phyloP scores from a whole-genome alignment of 2,329 filamentous ascomycete genomes.

The Xylariales sp. region DNA sequence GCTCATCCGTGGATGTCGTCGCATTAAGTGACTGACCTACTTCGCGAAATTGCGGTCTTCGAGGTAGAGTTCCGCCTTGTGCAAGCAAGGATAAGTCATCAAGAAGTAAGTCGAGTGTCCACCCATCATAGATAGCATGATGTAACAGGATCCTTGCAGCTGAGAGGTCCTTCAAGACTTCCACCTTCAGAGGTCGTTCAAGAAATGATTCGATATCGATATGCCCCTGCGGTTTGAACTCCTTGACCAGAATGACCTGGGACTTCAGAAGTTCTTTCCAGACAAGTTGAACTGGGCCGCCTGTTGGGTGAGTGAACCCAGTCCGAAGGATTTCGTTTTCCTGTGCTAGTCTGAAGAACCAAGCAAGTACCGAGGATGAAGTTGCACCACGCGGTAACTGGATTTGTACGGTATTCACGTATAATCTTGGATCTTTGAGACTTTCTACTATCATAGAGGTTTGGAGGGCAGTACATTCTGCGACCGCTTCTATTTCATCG shows the following conservation, averaged over 20 bases:
- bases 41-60: slow-evolving; percentile 55
- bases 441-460: slow-evolving; percentile 78
- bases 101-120: slow-evolving; percentile 75
- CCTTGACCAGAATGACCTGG: slow-evolving; percentile 37
- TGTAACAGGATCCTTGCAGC: slow-evolving; percentile 58
- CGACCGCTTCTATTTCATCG: slow-evolving; percentile 35
- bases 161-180: slow-evolving; percentile 36
- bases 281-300: slow-evolving; percentile 57
- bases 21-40: slow-evolving; percentile 45
- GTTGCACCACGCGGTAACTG: slow-evolving; percentile 38
- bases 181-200: slow-evolving; percentile 54
- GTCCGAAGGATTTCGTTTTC: slow-evolving; percentile 67
- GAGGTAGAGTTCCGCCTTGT: slow-evolving; percentile 15
- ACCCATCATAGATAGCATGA: slow-evolving; percentile 88
- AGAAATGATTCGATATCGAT: slow-evolving; percentile 37
- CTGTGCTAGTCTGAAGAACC: slow-evolving; percentile 44
- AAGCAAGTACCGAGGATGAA: slow-evolving; percentile 36
- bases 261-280: slow-evolving; percentile 47
- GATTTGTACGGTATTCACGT: slow-evolving; percentile 75
- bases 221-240: slow-evolving; percentile 36
- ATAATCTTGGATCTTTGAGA: slow-evolving; percentile 50
- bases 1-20: slow-evolving; percentile 19
- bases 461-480: slow-evolving; percentile 69
- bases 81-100: slow-evolving; percentile 58
- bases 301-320: slow-evolving; percentile 59